Conservation (phyloP, 176 grass and related monocot genomes). For the Oryza rufipogon region DNA sequence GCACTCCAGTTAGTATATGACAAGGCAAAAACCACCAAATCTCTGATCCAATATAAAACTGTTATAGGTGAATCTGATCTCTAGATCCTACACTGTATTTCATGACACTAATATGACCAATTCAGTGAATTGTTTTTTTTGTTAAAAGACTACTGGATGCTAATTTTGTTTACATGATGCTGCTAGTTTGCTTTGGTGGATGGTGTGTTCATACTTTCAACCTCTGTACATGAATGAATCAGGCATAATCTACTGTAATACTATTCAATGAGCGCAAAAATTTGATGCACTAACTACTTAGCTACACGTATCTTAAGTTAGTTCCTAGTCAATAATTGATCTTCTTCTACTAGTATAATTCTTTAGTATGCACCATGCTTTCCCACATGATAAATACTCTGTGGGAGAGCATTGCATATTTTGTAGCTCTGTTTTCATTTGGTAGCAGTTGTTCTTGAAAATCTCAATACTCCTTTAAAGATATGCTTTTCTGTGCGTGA, state of each 20-base stretch:
- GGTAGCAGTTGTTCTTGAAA: slow-evolving; percentile 1
- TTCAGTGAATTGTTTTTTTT: neutral
- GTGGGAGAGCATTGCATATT: no score
- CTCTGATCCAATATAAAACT: neutral
- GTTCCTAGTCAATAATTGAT: neutral
- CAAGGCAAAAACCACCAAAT: neutral
- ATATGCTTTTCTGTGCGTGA: neutral
- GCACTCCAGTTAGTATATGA: neutral
- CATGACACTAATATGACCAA: neutral
- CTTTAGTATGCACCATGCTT: neutral
- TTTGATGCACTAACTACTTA: neutral
- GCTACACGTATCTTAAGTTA: neutral
- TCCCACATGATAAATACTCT: neutral
- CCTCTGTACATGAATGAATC: neutral
- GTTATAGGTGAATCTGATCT: neutral
- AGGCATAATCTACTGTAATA: neutral
- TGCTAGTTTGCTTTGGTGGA: neutral
- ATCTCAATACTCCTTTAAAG: neutral
- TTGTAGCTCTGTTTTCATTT: neutral
- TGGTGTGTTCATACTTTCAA: slow-evolving; percentile 4
- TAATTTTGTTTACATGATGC: slow-evolving; percentile 9
- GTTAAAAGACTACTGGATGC: neutral
- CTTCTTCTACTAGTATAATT: neutral
- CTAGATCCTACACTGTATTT: neutral
- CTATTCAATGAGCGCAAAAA: slow-evolving; percentile 1